A percentile compares a stretch with the other conserved stretches of the same genome.
phyloP scores from a whole-genome alignment of 2,329 filamentous ascomycete genomes.

The Colletotrichum viniferum region DNA sequence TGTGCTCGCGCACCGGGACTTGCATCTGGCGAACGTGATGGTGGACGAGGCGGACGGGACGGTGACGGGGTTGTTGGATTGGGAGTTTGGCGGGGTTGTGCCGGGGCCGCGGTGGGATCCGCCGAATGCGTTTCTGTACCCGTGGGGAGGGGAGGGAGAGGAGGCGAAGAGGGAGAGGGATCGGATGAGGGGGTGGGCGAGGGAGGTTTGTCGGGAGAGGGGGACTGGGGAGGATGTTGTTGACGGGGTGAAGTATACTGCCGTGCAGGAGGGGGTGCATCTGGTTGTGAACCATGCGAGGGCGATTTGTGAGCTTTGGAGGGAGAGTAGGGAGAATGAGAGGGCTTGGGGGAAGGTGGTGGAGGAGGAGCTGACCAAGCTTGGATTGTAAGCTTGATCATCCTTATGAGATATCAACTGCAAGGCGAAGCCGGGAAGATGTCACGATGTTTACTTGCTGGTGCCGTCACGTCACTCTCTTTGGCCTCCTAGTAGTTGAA shows the following conservation, averaged over 20 bases:
- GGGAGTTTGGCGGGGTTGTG: conserved; percentile 35
- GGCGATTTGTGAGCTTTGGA: background rate
- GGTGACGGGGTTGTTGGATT: conserved; percentile 44
- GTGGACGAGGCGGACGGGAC: conserved; percentile 36
- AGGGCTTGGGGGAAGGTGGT: background rate
- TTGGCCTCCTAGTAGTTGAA: too few species aligned
- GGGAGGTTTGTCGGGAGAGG: background rate
- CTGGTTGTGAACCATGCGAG: background rate
- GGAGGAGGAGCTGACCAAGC: background rate
- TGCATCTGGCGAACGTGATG: conserved; percentile 42
- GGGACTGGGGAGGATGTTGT: background rate
- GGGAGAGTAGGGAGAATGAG: background rate
- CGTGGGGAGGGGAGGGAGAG: background rate
- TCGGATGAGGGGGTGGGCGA: background rate
- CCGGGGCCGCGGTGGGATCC: conserved; percentile 2
- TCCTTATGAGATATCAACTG: too few species aligned
- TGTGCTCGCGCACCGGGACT: conserved; percentile 38
- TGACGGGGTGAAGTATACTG: background rate
- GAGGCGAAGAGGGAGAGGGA: background rate
- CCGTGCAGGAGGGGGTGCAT: background rate
- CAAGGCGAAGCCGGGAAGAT: too few species aligned
- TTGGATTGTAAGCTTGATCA: background rate
- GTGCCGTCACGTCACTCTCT: too few species aligned
- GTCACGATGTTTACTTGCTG: too few species aligned
- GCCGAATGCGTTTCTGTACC: conserved; percentile 1